Evolutionary conservation across 768 basidiomycete genomes (phyloP), one percentile per base, ranked within the genome.

Genomic region (Gloeophyllum trabeum): DNA sequence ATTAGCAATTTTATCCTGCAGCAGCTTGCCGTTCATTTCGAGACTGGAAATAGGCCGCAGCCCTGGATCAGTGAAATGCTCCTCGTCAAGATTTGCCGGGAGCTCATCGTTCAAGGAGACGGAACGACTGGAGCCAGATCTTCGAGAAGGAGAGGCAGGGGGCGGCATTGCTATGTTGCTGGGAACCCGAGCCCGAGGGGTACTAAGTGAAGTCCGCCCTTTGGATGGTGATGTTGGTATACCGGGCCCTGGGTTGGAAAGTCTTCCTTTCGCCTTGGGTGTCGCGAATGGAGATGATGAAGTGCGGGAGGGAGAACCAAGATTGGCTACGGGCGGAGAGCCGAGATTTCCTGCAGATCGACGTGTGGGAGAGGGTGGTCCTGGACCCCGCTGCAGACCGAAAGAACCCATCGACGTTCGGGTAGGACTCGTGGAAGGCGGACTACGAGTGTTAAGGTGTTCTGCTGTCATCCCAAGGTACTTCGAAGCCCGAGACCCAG

Each of bases 391-490:
- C 1, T 46, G 35, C 6, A 46, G 50, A 28, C 53, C 53, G 7
- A 20, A 42, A 36, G 50, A 41, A 24, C 47, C 52, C 21, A 43
- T 18, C 13, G 56, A 49, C 30, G 48, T 48, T 16, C 53, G 55
- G 1, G 59, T 43, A 13, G 65, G 42, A 26, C 55, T 63, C 24
- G 54, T 47, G 24, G 53, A 42, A 35, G 46, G 48, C 35, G 52
- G 47, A 44, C 62, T 62, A 40, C 71, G 72, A 19, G 66, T 71
- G 54, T 59, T 76, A 45, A 93, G 70, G 50, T 90, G 85, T 54
- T 81, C 76, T 1, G 89, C 89, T 1, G 87, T 92, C 74, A 91
- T 76, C 13, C 79, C 76, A 24, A 82, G 66, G 55, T 91, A 92
- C 57, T 81, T 85, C 34, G 84, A 82, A 6, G 90, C 89, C 35